These are phyloP conservation scores for Poa annua DNA, from an alignment of 176 grass and related monocot genomes.

Conservation along the genomic window DNA sequence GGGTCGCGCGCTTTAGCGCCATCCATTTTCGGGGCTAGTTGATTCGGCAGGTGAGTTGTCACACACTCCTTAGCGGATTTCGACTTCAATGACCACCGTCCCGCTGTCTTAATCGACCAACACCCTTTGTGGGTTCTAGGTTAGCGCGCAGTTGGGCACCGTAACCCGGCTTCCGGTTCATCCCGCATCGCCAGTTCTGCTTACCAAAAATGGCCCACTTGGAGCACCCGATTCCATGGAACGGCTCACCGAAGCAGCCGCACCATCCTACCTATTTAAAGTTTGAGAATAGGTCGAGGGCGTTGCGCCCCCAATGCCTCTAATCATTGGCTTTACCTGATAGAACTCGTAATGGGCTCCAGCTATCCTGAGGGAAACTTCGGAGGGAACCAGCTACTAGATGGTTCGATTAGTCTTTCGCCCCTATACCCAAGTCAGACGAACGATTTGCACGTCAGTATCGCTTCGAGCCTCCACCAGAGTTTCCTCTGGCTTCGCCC, in stretches of 20 bases:
- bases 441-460: conserved; percentile 82
- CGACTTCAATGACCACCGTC: conserved; percentile 51
- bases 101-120: conserved; percentile 58
- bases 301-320: conserved; percentile 19
- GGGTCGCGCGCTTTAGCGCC: conserved; percentile 62
- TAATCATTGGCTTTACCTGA: conserved; percentile 42
- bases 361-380: conserved; percentile 78
- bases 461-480: conserved; percentile 84
- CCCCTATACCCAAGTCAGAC: conserved; percentile 91
- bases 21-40: conserved; percentile 82
- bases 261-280: conserved; percentile 39
- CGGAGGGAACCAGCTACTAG: conserved; percentile 86
- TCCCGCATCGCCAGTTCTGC: conserved; percentile 58
- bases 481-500: conserved; percentile 79
- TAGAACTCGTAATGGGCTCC: conserved; percentile 36
- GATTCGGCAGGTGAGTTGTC: conserved; percentile 86
- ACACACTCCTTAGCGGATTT: too few relatives aligned
- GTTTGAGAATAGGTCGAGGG: conserved; percentile 49
- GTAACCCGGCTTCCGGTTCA: conserved; percentile 39
- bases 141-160: conserved; percentile 51
- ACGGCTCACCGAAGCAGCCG: background rate
- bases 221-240: conserved; percentile 33
- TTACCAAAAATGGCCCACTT: conserved; percentile 69
- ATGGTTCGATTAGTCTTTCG: conserved; percentile 96
- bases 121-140: conserved; percentile 65